Evolutionary conservation across 2,329 filamentous ascomycete species (phyloP).

Genomic region (Zasmidium cellare): DNA sequence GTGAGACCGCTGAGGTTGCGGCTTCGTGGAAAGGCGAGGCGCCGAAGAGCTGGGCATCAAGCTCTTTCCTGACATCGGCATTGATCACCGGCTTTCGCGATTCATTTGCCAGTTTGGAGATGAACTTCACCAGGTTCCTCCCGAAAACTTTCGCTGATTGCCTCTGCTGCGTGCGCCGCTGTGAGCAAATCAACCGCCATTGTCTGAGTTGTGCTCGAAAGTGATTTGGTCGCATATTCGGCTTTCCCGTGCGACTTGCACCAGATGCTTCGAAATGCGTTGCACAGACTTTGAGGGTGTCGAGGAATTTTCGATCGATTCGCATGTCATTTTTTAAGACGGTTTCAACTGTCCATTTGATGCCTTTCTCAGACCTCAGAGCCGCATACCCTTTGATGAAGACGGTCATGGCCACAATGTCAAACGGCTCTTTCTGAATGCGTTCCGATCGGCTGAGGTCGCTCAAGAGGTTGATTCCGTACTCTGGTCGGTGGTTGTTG

Average conservation of each 20-base stretch:
- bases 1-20: background rate
- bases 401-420: constrained; percentile 34
- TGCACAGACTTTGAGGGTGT: constrained; percentile 3
- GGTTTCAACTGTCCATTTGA: constrained; percentile 33
- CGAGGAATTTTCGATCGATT: constrained; percentile 30
- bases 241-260: background rate
- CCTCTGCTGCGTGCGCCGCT: constrained; percentile 14
- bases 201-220: background rate
- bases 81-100: constrained; percentile 3
- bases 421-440: constrained; percentile 22
- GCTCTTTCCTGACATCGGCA: background rate
- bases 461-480: constrained; percentile 32
- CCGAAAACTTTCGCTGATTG: constrained; percentile 16
- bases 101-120: background rate
- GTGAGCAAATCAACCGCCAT: constrained; percentile 2
- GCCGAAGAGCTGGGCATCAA: constrained; percentile 6
- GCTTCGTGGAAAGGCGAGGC: background rate
- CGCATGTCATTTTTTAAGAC: constrained; percentile 30
- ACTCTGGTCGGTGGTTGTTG: constrained; percentile 20
- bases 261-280: background rate
- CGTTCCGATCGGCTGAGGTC: constrained; percentile 28
- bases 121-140: constrained; percentile 15
- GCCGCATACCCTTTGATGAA: constrained; percentile 32
- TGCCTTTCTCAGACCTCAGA: constrained; percentile 7
- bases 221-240: background rate